Percentiles rank a stretch among this genome's conserved stretches.
These are phyloP conservation scores for Aspergillus intermedius DNA, from an alignment of 2,329 filamentous ascomycete genomes.

Conservation along the genomic window DNA sequence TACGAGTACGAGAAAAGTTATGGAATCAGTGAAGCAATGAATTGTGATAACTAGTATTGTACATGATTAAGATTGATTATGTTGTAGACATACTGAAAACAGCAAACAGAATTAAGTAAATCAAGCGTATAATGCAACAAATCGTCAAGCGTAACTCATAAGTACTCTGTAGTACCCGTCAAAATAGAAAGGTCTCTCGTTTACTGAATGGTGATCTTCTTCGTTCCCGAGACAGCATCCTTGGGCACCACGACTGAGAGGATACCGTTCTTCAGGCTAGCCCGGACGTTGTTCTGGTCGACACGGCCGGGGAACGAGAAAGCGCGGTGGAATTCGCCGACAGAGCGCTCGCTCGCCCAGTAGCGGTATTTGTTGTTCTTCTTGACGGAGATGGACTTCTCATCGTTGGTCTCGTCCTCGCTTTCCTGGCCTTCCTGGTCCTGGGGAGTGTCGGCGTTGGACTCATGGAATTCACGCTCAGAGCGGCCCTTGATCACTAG, in stretches of 20 bases:
- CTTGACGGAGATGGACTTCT: slow-evolving; percentile 11
- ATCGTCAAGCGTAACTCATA: background rate
- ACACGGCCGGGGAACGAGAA: slow-evolving; percentile 55
- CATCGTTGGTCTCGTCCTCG: slow-evolving; percentile 6
- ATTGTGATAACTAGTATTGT: background rate
- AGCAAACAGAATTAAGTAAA: too few species aligned
- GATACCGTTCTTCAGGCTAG: slow-evolving; percentile 55
- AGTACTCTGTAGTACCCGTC: background rate
- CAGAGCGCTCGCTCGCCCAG: slow-evolving; percentile 55
- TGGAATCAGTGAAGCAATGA: background rate
- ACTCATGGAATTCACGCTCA: slow-evolving; percentile 37
- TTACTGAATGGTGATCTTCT: slow-evolving; percentile 54
- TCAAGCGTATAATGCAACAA: background rate
- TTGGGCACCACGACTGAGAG: slow-evolving; percentile 54
- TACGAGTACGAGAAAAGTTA: background rate
- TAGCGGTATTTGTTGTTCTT: slow-evolving; percentile 37
- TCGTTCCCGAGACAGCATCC: slow-evolving; percentile 40
- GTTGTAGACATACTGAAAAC: too few species aligned
- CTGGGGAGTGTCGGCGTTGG: slow-evolving; percentile 31
- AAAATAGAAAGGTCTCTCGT: background rate
- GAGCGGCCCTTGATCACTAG: slow-evolving; percentile 40
- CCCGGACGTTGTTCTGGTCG: slow-evolving; percentile 55
- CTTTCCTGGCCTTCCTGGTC: slow-evolving; percentile 3
- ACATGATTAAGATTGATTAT: background rate
- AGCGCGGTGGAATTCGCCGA: slow-evolving; percentile 54